Evolutionary conservation across 257 asterid genomes (phyloP).

Genomic region (Primulina huaijiensis): DNA sequence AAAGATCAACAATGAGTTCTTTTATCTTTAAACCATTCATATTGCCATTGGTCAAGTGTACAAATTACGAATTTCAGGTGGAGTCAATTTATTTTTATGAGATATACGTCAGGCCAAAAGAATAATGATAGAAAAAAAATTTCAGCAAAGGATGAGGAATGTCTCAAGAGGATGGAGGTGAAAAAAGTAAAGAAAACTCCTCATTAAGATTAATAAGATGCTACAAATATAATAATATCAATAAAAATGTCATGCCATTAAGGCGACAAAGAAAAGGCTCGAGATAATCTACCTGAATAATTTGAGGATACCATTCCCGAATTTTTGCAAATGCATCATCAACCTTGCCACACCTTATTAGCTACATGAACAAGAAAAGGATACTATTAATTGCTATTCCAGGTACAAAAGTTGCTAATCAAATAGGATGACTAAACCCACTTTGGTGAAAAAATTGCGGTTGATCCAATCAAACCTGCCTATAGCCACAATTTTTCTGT

Average conservation of each 20-base stretch:
- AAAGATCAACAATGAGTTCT: neutral
- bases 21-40: neutral
- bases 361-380: slow-evolving; percentile 40
- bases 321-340: slow-evolving; percentile 69
- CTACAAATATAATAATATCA: slow-evolving; percentile 7
- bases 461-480: neutral
- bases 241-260: slow-evolving; percentile 2
- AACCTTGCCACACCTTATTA: slow-evolving; percentile 71
- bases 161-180: too few species aligned
- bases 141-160: too few species aligned
- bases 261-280: slow-evolving; percentile 9
- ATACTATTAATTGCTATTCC: slow-evolving; percentile 11
- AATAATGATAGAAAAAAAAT: too few species aligned
- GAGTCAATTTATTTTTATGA: neutral
- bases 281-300: slow-evolving; percentile 60
- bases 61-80: neutral
- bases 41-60: neutral
- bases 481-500: neutral
- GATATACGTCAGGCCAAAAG: neutral
- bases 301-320: slow-evolving; percentile 64
- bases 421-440: neutral
- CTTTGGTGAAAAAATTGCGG: neutral
- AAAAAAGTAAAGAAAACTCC: neutral
- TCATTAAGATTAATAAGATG: neutral
- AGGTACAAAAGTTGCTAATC: neutral